Evolutionary conservation across 805 yeast species (phyloP).

Genomic region (Cyberlindnera japonica): DNA sequence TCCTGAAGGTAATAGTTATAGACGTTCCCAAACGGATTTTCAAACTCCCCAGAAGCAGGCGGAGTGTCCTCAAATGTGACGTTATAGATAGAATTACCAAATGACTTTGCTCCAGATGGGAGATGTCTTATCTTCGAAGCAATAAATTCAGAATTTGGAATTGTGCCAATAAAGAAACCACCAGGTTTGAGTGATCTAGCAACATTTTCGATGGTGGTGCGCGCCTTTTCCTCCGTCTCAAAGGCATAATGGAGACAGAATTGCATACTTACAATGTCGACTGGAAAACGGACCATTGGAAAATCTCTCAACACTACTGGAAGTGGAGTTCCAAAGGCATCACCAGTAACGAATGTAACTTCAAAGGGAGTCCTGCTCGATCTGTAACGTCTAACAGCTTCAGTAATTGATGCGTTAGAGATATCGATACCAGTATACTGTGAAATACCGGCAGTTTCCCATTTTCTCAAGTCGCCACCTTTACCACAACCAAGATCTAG

Average conservation of each 20-base stretch:
- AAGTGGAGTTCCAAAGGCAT: slow-evolving; percentile 72
- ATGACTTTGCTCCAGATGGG: slow-evolving; percentile 49
- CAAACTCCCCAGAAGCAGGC: slow-evolving; percentile 70
- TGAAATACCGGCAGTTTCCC: slow-evolving; percentile 67
- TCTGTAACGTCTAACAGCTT: slow-evolving; percentile 74
- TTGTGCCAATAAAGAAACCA: slow-evolving; percentile 89
- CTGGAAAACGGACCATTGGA: slow-evolving; percentile 68
- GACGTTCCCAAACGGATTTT: slow-evolving; percentile 76
- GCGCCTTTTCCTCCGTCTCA: slow-evolving; percentile 76
- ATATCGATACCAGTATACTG: slow-evolving; percentile 90
- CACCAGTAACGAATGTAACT: slow-evolving; percentile 87
- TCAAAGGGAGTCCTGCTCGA: slow-evolving; percentile 59
- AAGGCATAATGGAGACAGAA: slow-evolving; percentile 95
- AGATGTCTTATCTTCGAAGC: slow-evolving; percentile 58
- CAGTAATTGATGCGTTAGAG: slow-evolving; percentile 81
- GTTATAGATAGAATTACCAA: slow-evolving; percentile 84
- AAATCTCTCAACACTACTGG: slow-evolving; percentile 67
- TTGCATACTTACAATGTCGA: slow-evolving; percentile 86
- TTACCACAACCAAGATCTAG: slow-evolving; percentile 95
- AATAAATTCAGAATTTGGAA: slow-evolving; percentile 87
- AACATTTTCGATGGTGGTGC: slow-evolving; percentile 69
- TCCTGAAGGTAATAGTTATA: slow-evolving; percentile 82
- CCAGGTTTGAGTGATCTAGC: slow-evolving; percentile 73
- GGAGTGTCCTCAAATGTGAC: slow-evolving; percentile 79
- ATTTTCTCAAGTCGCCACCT: slow-evolving; percentile 94